A percentile compares a stretch with the other conserved stretches of the same genome.
These are phyloP conservation scores for Pseudogymnoascus sp. DNA, from an alignment of 2,329 filamentous ascomycete species.

Conservation along the genomic window DNA sequence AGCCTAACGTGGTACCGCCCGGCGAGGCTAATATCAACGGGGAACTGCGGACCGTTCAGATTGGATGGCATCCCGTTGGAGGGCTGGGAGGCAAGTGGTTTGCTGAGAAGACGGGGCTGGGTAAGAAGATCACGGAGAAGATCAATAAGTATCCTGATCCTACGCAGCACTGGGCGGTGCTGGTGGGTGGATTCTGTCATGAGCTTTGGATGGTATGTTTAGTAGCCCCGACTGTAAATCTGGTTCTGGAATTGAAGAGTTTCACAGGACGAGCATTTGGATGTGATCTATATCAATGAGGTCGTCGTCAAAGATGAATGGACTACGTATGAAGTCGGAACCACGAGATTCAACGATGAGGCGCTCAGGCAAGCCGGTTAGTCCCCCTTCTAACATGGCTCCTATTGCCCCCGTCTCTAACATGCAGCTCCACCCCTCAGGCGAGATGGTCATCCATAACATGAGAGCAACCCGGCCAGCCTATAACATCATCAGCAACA, in stretches of 20 bases:
- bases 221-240: constrained; percentile 26
- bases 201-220: constrained; percentile 46
- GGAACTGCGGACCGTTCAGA: constrained; percentile 37
- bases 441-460: constrained; percentile 44
- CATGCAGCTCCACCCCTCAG: constrained; percentile 25
- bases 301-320: constrained; percentile 39
- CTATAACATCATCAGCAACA: constrained; percentile 53
- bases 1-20: constrained; percentile 37
- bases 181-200: constrained; percentile 48
- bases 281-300: constrained; percentile 50
- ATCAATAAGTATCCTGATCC: constrained; percentile 49
- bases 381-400: constrained; percentile 15
- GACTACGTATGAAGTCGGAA: constrained; percentile 43
- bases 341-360: constrained; percentile 48
- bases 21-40: constrained; percentile 32
- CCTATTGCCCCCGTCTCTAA: background rate
- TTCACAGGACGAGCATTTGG: constrained; percentile 42
- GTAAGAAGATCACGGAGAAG: constrained; percentile 47
- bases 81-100: constrained; percentile 51
- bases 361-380: constrained; percentile 41
- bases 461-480: constrained; percentile 41
- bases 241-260: background rate
- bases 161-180: constrained; percentile 52
- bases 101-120: constrained; percentile 46
- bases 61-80: constrained; percentile 52